Evolutionary conservation across 2,329 filamentous ascomycete genomes (phyloP), one percentile per base, ranked within the genome.

Genomic region (Sporothrix pallida): DNA sequence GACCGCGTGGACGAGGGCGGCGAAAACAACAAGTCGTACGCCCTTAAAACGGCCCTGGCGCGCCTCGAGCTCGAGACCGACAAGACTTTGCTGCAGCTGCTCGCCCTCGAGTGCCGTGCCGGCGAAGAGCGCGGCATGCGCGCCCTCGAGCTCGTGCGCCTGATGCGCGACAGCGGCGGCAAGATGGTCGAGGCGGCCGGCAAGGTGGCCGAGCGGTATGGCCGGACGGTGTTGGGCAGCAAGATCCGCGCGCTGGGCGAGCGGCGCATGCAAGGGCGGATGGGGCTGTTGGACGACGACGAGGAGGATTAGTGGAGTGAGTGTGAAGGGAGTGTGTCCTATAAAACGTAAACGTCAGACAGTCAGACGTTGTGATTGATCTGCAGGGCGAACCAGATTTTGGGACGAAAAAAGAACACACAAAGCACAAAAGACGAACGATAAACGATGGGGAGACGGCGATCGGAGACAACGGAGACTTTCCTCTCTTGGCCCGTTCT

Each of bases 61-160:
- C 87, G 89, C 54, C 87, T 94, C 72, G 93, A 97, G 81, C 84
- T 97, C 62, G 93, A 97, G 62, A 89, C 97, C 52, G 95, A 99
- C 84, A 97, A 97, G 84, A 90, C 92, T 60, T 85, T 99, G 70
- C 85, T 99, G 76, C 94, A 98, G 84, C 87, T 98, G 80, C 86
- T 99, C 79, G 95, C 93, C 2, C 85, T 92, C 7, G 96, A 98
- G 84, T 99, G 96, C 81, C 90, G 94, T 74, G 93, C 96, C 77
- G 94, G 94, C 62, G 96, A 99, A 81, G 95, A 98, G 76, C 87
- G 92, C 44, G 95, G 95, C 6, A 98, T 98, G 94, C 94, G 95
- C 77, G 95, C 95, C 0, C 85, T 99, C 50, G 97, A 99, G 83
- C 88, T 98, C 78, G 96, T 97, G 44, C 87, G 88, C 75, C 85